Conservation (phyloP, 495 filamentous ascomycete species). For the Emericellopsis terricola region DNA sequence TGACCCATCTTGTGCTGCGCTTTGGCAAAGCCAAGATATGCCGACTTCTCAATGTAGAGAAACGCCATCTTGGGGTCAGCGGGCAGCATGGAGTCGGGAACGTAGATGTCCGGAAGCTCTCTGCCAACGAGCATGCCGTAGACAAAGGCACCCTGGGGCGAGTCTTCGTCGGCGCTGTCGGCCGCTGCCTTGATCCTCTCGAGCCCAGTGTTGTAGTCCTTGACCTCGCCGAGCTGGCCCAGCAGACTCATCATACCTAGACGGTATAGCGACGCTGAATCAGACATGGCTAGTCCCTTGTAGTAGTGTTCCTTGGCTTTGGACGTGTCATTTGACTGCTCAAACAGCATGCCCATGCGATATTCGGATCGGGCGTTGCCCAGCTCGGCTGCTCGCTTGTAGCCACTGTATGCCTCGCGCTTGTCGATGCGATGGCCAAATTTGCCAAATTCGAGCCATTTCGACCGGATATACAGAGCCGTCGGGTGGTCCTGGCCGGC, state of each 20-base stretch:
- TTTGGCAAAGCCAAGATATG: conserved; percentile 90
- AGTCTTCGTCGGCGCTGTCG: conserved; percentile 86
- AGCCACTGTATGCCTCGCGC: conserved; percentile 79
- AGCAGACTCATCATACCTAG: conserved; percentile 95
- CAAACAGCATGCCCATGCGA: conserved; percentile 95
- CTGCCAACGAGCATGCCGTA: conserved; percentile 88
- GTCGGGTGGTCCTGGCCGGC: conserved; percentile 85
- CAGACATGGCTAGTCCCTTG: conserved; percentile 52
- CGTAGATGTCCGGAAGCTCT: conserved; percentile 70
- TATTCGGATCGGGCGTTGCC: conserved; percentile 94
- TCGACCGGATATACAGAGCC: conserved; percentile 84
- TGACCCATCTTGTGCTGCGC: conserved; percentile 95
- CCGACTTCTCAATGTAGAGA: conserved; percentile 88
- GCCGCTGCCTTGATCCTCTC: conserved; percentile 70
- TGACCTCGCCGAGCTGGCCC: conserved; percentile 75
- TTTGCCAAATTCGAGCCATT: conserved; percentile 97
- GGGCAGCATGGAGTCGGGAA: conserved; percentile 54
- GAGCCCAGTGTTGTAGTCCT: conserved; percentile 62
- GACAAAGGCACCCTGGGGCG: conserved; percentile 91
- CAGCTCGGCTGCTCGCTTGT: conserved; percentile 67
- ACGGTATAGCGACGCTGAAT: conserved; percentile 90
- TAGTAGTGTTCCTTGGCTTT: conserved; percentile 86
- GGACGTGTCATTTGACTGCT: conserved; percentile 73
- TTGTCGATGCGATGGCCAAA: conserved; percentile 80
- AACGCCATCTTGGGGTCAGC: conserved; percentile 58